Base-by-base conservation (phyloP, 345 rosid species). In the Kandelia obovata region DNA sequence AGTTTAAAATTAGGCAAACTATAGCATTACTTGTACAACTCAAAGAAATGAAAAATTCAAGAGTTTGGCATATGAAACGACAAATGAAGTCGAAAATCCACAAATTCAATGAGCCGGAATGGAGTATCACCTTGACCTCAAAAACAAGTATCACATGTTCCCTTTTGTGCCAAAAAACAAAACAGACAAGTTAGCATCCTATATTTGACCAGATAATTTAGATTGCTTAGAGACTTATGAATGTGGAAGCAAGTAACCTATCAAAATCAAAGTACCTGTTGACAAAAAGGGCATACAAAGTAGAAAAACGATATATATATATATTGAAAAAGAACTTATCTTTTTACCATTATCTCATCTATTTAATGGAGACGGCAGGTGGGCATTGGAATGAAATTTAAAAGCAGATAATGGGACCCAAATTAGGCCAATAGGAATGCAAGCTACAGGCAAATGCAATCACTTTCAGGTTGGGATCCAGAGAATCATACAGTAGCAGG, bases 41-140 rank as follows among this genome's bases (percentile, higher is more conserved):
- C 37, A 30, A 37, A 13, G 16, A 34, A 35, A 31, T 43, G 19
- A 35, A 35, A 46, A 67, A 37, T 55, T 70, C 73, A 65, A 34
- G 69, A 58, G 67, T 75, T 78, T 67, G 83, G 85, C 79, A 84
- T 78, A 78, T 81, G 79, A 75, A 77, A 70, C 51, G 71, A 80
- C 52, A 25, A 62, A 43, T 64, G 61, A 64, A 56, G 74, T 43
- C 16, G 4, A 13, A 43, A 49, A 56, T 61, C 60, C 49, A 59
- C 30, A 71, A 68, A 73, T 51, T 59, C 71, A 76, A 67, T 66
- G 30, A 53, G 71, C 79, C 71, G 49, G 64, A 70, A 60, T 43
- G 60, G 58, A 68, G 26, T 65, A 64, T 63, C 21, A 31, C 71
- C 56, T 64, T 64, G 74, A 73, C 75, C 35, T 55, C 47, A 52